Conservation (phyloP, 257 asterid genomes). For the Knoxia roxburghii region DNA sequence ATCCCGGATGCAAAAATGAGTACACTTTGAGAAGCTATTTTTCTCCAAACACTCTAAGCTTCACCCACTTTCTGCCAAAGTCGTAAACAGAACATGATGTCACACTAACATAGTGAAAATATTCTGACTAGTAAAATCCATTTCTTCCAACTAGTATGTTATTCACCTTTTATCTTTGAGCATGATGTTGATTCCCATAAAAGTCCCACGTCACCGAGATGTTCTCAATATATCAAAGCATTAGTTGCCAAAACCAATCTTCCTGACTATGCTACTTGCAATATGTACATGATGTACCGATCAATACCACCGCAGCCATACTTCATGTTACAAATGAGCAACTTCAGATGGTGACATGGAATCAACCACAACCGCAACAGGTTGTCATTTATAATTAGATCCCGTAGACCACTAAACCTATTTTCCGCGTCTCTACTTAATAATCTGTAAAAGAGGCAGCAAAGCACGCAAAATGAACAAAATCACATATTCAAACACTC, state of each 20-base stretch:
- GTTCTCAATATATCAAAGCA: neutral
- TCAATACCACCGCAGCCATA: constrained; percentile 1
- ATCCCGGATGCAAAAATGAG: neutral
- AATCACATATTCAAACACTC: neutral
- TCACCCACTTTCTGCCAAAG: neutral
- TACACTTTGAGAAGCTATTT: neutral
- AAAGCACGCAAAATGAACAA: constrained; percentile 4
- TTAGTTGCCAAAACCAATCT: neutral
- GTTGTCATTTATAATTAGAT: neutral
- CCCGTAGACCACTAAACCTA: neutral
- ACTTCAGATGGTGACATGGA: no score
- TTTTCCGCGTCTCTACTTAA: neutral
- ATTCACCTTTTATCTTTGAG: neutral
- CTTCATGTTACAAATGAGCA: neutral
- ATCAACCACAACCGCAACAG: no score
- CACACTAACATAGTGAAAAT: neutral
- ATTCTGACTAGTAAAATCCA: no score
- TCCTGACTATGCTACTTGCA: constrained; percentile 1
- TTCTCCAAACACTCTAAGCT: neutral
- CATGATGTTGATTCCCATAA: neutral
- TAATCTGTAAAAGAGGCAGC: neutral
- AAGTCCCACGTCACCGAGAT: neutral
- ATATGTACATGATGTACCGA: neutral
- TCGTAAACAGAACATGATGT: neutral
- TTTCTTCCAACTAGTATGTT: neutral